Evolutionary conservation across 768 basidiomycete genomes (phyloP).

Genomic region (Lactifluus echinatus): DNA sequence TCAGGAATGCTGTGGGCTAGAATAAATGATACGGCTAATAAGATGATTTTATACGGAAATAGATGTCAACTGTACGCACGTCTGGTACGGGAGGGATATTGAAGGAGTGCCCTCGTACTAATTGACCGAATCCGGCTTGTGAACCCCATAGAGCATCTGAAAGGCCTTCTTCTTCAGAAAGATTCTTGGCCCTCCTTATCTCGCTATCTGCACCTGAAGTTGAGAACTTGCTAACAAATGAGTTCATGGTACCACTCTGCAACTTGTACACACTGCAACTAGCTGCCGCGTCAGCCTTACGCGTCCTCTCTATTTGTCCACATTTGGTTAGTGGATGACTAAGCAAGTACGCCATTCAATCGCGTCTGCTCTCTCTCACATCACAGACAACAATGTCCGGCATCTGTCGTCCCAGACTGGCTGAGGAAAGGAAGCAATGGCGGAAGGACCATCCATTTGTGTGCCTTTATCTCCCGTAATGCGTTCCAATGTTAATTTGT

Average conservation of each 20-base stretch:
- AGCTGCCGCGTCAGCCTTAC: constrained; percentile 10
- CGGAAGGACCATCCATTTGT: constrained; percentile 98
- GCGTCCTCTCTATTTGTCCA: constrained; percentile 16
- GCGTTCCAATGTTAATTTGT: neutral
- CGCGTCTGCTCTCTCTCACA: neutral
- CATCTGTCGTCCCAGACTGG: constrained; percentile 85
- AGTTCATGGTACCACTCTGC: constrained; percentile 48
- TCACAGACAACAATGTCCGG: constrained; percentile 55
- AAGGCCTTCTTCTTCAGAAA: constrained; percentile 54
- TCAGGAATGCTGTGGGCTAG: constrained; percentile 86
- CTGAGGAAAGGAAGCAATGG: constrained; percentile 99
- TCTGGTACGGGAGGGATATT: constrained; percentile 65
- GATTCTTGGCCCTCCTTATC: constrained; percentile 39
- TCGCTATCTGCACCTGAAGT: constrained; percentile 44
- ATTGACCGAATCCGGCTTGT: constrained; percentile 67
- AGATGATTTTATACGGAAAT: neutral
- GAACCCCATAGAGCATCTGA: constrained; percentile 77
- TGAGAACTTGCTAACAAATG: constrained; percentile 56
- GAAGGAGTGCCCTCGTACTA: constrained; percentile 68
- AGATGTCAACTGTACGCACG: constrained; percentile 37
- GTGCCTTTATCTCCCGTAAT: constrained; percentile 30
- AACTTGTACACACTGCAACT: too few relatives aligned
- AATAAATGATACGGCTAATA: neutral
- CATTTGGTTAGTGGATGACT: neutral
- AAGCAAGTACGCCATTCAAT: neutral